A percentile compares a stretch with the other conserved stretches of the same genome.
These are phyloP conservation scores for Coelastrella sp. DNA, from an alignment of 139 green algal species.

Conservation along the genomic window DNA sequence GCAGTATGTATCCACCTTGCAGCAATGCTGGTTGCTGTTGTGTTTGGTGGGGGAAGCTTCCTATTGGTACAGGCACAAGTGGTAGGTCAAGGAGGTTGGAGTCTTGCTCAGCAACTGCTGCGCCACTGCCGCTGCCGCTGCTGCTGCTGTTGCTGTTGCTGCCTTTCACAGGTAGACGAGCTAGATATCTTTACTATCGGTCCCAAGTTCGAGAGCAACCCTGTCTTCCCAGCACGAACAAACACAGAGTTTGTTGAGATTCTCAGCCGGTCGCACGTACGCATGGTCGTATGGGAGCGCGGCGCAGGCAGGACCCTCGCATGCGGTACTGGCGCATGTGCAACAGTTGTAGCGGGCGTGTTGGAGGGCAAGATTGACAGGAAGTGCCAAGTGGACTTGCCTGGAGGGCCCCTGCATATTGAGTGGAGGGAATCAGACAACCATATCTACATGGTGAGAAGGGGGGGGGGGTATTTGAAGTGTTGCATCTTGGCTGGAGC, in stretches of 20 bases:
- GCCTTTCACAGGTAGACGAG: constrained; percentile 74
- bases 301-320: constrained; percentile 96
- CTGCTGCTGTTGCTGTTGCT: background rate
- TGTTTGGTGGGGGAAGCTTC: too few species aligned
- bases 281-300: constrained; percentile 98
- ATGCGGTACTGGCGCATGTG: constrained; percentile 98
- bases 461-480: too few species aligned
- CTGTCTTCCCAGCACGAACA: constrained; percentile 91
- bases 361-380: constrained; percentile 92
- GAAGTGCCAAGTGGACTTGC: constrained; percentile 91
- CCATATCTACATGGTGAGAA: constrained; percentile 91
- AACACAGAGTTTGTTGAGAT: constrained; percentile 98
- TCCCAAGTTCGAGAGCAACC: constrained; percentile 93
- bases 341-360: constrained; percentile 96
- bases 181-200: constrained; percentile 72
- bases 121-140: background rate
- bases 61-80: too few species aligned
- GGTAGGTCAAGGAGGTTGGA: too few species aligned
- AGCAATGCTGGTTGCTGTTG: too few species aligned
- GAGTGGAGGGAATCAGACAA: constrained; percentile 94
- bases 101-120: background rate
- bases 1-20: too few species aligned
- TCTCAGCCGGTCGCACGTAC: constrained; percentile 78
- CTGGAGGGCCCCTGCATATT: constrained; percentile 96
- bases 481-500: background rate